Base-by-base conservation (phyloP, 1,284 basidiomycete genomes). In the Ustilago cynodontis region DNA sequence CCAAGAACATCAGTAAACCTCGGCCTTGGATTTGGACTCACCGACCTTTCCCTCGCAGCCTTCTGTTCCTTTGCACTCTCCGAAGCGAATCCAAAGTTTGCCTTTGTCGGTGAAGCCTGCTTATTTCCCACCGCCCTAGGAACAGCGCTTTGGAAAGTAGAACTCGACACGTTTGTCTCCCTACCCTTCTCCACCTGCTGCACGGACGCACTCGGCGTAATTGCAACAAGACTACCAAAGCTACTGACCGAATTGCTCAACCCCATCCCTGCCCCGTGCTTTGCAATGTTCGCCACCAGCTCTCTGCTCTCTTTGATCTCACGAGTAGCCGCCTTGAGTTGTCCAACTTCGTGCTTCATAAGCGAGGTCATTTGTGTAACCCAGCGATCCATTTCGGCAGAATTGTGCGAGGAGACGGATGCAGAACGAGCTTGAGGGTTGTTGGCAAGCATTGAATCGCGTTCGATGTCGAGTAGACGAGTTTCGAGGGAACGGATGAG, bases 331-430 rank as follows among this genome's bases (percentile, higher is more conserved):
- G 76, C 75, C 55, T 80, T 79, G 35, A 85, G 69, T 65, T 80
- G 76, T 2, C 82, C 81, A n/a, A 85, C 71, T 59, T 85, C 84
- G 63, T 84, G 84, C 62, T 79, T 80, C 72, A 85, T 83, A n/a
- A 85, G 69, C 29, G 70, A 61, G 22, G 84, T 80, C 78, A 85
- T 83, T 58, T 83, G 81, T 10, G 62, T 63, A 1, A 85, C 84
- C 68, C 83, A 84, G 1, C 69, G 65, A 52, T 83, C 78, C 81
- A 84, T 85, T 74, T 82, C 83, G 54, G 51, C 68, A 35, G 64
- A 70, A 55, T 65, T 24, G 49, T 53, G 58, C 47, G 58, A 57
- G 18, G 50, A 45, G 28, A 35, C 49, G 16, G 64, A 62, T 9
- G 56, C 33, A 35, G 51, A 28, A 37, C 50, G 59, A 3, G 64